Percentiles rank a stretch among this genome's conserved stretches.
Conservation (phyloP, 257 asterid species). For the Lycium barbarum region DNA sequence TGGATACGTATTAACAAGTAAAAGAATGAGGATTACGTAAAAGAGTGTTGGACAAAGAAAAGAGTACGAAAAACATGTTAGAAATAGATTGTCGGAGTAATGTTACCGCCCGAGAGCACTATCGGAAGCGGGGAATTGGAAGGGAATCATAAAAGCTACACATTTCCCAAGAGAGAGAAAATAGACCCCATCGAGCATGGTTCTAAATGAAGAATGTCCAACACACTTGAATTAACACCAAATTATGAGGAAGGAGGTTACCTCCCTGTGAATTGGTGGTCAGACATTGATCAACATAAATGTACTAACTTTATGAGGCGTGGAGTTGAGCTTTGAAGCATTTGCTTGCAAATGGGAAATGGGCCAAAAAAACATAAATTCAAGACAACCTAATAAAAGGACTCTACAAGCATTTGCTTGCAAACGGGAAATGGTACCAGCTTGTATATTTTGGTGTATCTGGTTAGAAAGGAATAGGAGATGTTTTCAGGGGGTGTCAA, state of each 20-base stretch:
- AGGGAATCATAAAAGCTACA: background rate
- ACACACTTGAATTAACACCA: background rate
- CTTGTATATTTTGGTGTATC: too few relatives aligned
- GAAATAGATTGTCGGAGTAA: background rate
- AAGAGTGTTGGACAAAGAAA: background rate
- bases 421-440: too few relatives aligned
- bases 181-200: background rate
- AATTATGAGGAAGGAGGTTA: background rate
- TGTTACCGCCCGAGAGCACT: background rate
- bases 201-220: background rate
- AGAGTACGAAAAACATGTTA: background rate
- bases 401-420: too few relatives aligned
- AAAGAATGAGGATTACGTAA: background rate
- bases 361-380: background rate
- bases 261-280: slow-evolving; percentile 4
- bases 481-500: too few relatives aligned
- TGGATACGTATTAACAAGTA: background rate
- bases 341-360: background rate
- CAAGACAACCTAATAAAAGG: background rate
- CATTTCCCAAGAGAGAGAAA: slow-evolving; percentile 6
- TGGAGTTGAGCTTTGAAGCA: slow-evolving; percentile 8
- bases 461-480: too few relatives aligned
- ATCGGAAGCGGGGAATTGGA: background rate
- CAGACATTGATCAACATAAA: background rate
- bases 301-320: slow-evolving; percentile 6